phyloP scores from a whole-genome alignment of 495 filamentous ascomycete species.

The Talaromyces borbonicus region DNA sequence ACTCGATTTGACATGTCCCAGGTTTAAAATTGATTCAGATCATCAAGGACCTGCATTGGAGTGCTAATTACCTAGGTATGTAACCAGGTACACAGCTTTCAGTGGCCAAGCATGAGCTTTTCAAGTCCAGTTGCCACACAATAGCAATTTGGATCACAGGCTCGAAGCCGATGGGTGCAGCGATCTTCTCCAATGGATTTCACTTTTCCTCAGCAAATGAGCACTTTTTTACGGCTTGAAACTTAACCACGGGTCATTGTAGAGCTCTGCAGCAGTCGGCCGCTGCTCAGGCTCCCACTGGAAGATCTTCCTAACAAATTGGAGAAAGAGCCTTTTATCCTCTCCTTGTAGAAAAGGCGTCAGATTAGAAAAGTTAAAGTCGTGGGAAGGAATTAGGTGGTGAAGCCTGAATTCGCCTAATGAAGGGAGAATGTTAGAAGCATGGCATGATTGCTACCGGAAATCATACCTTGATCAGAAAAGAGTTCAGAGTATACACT shows the following conservation, averaged over 20 bases:
- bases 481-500: slow-evolving; percentile 12
- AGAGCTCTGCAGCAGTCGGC: slow-evolving; percentile 21
- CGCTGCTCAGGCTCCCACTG: slow-evolving; percentile 23
- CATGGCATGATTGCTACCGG: not conserved
- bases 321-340: slow-evolving; percentile 20
- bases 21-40: too few relatives aligned
- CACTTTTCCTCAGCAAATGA: too few relatives aligned
- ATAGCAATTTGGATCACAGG: too few relatives aligned
- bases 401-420: slow-evolving; percentile 14
- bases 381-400: slow-evolving; percentile 12
- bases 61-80: not conserved
- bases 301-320: slow-evolving; percentile 22
- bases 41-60: too few relatives aligned
- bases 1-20: too few relatives aligned
- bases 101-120: too few relatives aligned
- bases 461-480: slow-evolving; percentile 14
- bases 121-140: too few relatives aligned
- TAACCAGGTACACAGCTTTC: too few relatives aligned
- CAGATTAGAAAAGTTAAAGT: slow-evolving; percentile 13
- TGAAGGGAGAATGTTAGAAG: slow-evolving; percentile 9
- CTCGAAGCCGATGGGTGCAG: too few relatives aligned
- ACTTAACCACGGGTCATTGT: slow-evolving; percentile 11
- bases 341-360: slow-evolving; percentile 17
- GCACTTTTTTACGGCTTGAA: too few relatives aligned
- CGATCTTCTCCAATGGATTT: too few relatives aligned